Evolutionary conservation across 2,329 filamentous ascomycete species (phyloP).

Genomic region (Colletotrichum theobromicola): DNA sequence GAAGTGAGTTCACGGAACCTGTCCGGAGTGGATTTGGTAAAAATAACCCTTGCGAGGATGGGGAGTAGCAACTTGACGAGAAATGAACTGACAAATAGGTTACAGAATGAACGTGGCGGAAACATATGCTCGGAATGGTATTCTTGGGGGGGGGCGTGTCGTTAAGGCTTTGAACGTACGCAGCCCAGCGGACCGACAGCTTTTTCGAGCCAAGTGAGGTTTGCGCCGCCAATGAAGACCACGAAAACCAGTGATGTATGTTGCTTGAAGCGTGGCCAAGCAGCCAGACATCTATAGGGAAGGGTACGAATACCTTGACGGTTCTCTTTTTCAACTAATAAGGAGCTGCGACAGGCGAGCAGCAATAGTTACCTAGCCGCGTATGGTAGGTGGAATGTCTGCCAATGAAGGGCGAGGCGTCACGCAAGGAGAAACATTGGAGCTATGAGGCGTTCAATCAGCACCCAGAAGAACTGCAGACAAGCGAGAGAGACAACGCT

Average conservation of each 20-base stretch:
- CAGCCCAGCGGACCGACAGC: background rate
- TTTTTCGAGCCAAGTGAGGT: background rate
- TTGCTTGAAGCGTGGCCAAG: constrained; percentile 28
- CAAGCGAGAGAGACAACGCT: constrained; percentile 4
- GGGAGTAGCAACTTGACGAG: background rate
- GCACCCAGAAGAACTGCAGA: background rate
- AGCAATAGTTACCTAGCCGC: background rate
- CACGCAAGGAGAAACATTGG: background rate
- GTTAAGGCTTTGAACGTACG: background rate
- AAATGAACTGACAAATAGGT: background rate
- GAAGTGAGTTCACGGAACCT: background rate
- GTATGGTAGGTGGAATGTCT: background rate
- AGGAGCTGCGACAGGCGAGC: constrained; percentile 1
- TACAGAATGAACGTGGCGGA: background rate
- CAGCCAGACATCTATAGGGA: constrained; percentile 13
- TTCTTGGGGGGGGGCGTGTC: background rate
- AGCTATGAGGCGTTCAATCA: background rate
- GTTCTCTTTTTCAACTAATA: background rate
- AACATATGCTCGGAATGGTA: background rate
- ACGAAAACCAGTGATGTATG: constrained; percentile 13
- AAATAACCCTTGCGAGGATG: background rate
- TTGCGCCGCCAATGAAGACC: background rate
- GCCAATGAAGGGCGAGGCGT: constrained; percentile 10
- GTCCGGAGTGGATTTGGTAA: background rate
- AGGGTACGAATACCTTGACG: background rate